These are phyloP conservation scores for Aspergillus sergii DNA, from an alignment of 2,329 filamentous ascomycete species.

Conservation along the genomic window DNA sequence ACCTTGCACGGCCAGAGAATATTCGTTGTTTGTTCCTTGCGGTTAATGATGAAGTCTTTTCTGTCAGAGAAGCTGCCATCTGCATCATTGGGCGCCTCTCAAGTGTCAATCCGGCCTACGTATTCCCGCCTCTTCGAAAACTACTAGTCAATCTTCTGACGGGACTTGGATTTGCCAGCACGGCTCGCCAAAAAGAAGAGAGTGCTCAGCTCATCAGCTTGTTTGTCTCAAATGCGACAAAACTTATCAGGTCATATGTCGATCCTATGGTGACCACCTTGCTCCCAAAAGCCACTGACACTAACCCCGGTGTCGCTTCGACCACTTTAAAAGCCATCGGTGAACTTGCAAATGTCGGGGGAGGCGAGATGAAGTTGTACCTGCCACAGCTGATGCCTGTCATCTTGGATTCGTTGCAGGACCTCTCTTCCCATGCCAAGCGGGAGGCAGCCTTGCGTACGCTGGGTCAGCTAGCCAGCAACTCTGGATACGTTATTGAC, in stretches of 20 bases:
- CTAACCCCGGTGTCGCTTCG: slow-evolving; percentile 83
- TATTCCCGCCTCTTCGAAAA: slow-evolving; percentile 93
- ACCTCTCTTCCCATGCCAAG: slow-evolving; percentile 87
- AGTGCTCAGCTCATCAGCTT: slow-evolving; percentile 91
- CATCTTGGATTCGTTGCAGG: slow-evolving; percentile 90
- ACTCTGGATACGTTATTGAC: slow-evolving; percentile 95
- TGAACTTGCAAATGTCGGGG: slow-evolving; percentile 89
- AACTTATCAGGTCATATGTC: slow-evolving; percentile 92
- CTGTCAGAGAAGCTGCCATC: slow-evolving; percentile 91
- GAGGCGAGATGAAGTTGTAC: slow-evolving; percentile 90
- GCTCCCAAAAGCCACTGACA: slow-evolving; percentile 86
- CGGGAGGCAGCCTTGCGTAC: slow-evolving; percentile 89
- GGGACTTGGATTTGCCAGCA: slow-evolving; percentile 94
- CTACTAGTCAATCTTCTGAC: slow-evolving; percentile 94
- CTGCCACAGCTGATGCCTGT: slow-evolving; percentile 92
- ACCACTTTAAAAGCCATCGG: slow-evolving; percentile 95
- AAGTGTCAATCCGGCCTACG: slow-evolving; percentile 90
- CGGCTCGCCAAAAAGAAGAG: slow-evolving; percentile 91
- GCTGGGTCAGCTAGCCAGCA: slow-evolving; percentile 88
- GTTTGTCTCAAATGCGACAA: slow-evolving; percentile 88
- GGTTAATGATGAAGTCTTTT: slow-evolving; percentile 90
- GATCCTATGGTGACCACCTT: slow-evolving; percentile 94
- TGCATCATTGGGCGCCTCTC: slow-evolving; percentile 94
- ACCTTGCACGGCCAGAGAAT: slow-evolving; percentile 96
- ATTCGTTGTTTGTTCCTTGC: slow-evolving; percentile 94